phyloP scores from a whole-genome alignment of 768 basidiomycete genomes.

The Lactifluus pinguis region DNA sequence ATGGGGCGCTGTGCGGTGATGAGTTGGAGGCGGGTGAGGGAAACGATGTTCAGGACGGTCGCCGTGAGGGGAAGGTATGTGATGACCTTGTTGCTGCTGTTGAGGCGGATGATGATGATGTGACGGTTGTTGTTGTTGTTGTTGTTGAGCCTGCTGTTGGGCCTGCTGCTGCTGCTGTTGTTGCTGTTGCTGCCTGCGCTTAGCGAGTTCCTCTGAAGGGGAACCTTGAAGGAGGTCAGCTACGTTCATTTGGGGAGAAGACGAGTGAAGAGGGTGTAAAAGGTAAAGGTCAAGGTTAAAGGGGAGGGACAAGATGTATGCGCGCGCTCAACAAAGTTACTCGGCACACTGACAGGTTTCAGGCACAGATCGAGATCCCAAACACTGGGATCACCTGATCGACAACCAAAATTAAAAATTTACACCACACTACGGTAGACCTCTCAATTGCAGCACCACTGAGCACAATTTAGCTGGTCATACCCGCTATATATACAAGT shows the following conservation, averaged over 20 bases:
- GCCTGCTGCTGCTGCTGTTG: conserved; percentile 17
- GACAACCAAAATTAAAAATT: too few relatives aligned
- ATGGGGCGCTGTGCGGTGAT: conserved; percentile 13
- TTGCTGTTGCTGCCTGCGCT: conserved; percentile 25
- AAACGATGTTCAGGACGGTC: conserved; percentile 22
- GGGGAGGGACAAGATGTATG: neutral
- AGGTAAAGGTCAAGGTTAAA: neutral
- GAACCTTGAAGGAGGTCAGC: conserved; percentile 60
- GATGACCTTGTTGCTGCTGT: conserved; percentile 22
- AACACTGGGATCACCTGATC: too few relatives aligned
- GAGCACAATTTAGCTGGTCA: too few relatives aligned
- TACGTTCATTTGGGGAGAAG: conserved; percentile 49
- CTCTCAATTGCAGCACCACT: too few relatives aligned
- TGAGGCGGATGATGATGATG: conserved; percentile 26
- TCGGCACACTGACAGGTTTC: too few relatives aligned
- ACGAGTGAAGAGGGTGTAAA: neutral
- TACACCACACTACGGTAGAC: too few relatives aligned
- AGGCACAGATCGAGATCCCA: too few relatives aligned
- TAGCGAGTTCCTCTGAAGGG: conserved; percentile 46
- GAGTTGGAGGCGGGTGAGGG: conserved; percentile 17
- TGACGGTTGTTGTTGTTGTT: conserved; percentile 10
- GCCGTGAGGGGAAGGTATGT: conserved; percentile 21
- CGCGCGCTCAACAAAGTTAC: too few relatives aligned
- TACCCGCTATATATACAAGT: too few relatives aligned
- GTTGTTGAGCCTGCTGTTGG: conserved; percentile 14